Evolutionary conservation across 306 rosid genomes (phyloP), one percentile per base, ranked within the genome.

Genomic region (Glycyrrhiza uralensis): DNA sequence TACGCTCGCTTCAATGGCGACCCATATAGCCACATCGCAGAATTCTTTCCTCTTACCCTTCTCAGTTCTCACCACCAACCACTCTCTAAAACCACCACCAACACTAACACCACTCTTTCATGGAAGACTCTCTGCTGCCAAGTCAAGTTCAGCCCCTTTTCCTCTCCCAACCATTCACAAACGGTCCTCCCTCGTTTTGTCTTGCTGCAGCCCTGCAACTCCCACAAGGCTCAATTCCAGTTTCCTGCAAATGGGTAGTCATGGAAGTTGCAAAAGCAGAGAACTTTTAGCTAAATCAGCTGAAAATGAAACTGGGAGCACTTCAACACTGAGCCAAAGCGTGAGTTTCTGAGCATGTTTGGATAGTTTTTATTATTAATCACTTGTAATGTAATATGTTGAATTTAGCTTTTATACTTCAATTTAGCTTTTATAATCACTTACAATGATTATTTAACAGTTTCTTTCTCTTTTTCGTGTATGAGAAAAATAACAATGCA

Each of bases 291-390:
- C 78, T 9, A 80, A 82, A 47, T 91, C 97, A 41, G 69, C 84
- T 20, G 57, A 82, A 17, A 17, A 86, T 6, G 86, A 81, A 56
- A 71, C 83, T 17, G 85, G 76, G 14, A 63, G 52, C 77, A 73
- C 92, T 77, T 79, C 91, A 57, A 11, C 94, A 33, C 47, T 82
- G 35, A 79, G 73, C 65, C 90, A 75, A 66, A 66, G 52, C 55
- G 98, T 90, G 65, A 74, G 90, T 79, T 28, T 61, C 20, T 22
- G n/a, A n/a, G n/a, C n/a, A n/a, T n/a, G n/a, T n/a, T n/a, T n/a
- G n/a, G n/a, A n/a, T n/a, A n/a, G n/a, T n/a, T n/a, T n/a, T n/a
- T n/a, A n/a, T n/a, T n/a, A n/a, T n/a, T n/a, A n/a, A n/a, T n/a
- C n/a, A n/a, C n/a, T n/a, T n/a, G n/a, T n/a, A n/a, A n/a, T n/a